These are phyloP conservation scores for Protomyces lactucae-debilis DNA, from an alignment of 1,139 yeast genomes.

Conservation along the genomic window DNA sequence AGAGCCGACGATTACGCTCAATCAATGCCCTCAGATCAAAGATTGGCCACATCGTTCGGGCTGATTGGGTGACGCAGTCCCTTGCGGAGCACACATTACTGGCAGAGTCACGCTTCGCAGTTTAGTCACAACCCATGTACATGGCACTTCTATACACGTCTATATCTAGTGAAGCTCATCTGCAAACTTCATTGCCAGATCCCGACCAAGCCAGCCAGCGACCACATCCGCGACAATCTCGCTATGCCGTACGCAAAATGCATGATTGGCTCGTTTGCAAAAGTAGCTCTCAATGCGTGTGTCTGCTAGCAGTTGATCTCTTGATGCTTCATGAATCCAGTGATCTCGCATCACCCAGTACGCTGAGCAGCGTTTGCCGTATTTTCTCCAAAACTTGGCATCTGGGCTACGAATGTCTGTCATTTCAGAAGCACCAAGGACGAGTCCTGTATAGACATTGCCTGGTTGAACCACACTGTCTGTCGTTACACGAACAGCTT, in stretches of 20 bases:
- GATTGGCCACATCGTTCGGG: background rate
- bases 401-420: conserved; percentile 12
- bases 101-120: background rate
- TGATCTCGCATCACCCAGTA: conserved; percentile 16
- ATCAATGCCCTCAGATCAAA: background rate
- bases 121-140: background rate
- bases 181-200: background rate
- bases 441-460: conserved; percentile 12
- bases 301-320: background rate
- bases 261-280: conserved; percentile 13
- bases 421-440: conserved; percentile 21
- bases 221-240: conserved; percentile 9
- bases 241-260: conserved; percentile 23
- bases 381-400: background rate
- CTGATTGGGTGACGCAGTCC: background rate
- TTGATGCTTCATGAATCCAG: conserved; percentile 2
- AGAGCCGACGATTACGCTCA: background rate
- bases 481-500: conserved; percentile 9
- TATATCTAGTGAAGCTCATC: background rate
- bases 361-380: conserved; percentile 10
- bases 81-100: background rate
- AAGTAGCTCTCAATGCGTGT: conserved; percentile 12
- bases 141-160: background rate
- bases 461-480: background rate
- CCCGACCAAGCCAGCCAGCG: conserved; percentile 14